phyloP scores from a whole-genome alignment of 192 early-diverging fungal species.

The Chytriomyces sp. region DNA sequence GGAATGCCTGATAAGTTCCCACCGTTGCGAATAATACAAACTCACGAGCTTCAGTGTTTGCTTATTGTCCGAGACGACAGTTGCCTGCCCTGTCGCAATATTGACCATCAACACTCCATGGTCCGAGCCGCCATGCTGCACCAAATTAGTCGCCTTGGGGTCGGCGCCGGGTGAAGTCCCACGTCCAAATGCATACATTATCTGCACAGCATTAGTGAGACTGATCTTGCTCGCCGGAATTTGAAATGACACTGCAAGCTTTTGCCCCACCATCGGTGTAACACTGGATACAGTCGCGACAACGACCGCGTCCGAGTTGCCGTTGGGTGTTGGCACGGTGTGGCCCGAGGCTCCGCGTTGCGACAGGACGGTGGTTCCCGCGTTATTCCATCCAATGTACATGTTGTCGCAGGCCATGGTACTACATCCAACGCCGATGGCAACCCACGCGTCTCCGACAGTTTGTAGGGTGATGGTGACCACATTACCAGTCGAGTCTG shows the following conservation, averaged over 20 bases:
- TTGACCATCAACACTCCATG: slow-evolving; percentile 21
- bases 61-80: background rate
- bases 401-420: slow-evolving; percentile 35
- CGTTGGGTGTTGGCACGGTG: slow-evolving; percentile 4
- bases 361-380: slow-evolving; percentile 26
- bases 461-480: slow-evolving; percentile 15
- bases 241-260: slow-evolving; percentile 7
- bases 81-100: slow-evolving; percentile 14
- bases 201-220: background rate
- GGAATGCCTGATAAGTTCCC: background rate
- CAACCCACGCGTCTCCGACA: slow-evolving; percentile 23
- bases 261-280: background rate
- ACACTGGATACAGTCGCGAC: background rate
- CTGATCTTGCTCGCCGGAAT: slow-evolving; percentile 3
- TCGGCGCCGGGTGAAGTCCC: slow-evolving; percentile 7
- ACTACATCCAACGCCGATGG: slow-evolving; percentile 31
- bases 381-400: slow-evolving; percentile 34
- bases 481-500: background rate
- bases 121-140: slow-evolving; percentile 18
- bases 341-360: slow-evolving; percentile 30
- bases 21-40: background rate
- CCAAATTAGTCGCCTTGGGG: background rate
- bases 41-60: background rate
- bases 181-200: slow-evolving; percentile 34
- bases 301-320: slow-evolving; percentile 5